phyloP scores from a whole-genome alignment of 2,329 filamentous ascomycete genomes.

The Colletotrichum musicola region DNA sequence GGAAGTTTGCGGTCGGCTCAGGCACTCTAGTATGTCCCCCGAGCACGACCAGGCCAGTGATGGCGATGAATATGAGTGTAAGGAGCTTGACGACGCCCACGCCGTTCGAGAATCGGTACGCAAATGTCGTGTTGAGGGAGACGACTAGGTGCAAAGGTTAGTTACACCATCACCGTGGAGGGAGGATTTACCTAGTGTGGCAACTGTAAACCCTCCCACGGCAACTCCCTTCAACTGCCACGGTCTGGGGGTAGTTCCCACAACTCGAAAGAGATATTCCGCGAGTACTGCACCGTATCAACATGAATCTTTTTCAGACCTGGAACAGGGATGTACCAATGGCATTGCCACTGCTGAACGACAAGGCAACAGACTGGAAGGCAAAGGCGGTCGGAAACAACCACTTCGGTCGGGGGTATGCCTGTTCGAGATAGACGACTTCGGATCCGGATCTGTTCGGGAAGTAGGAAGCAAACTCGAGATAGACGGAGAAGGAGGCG shows the following conservation, averaged over 20 bases:
- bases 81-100: slow-evolving; percentile 70
- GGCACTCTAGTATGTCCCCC: slow-evolving; percentile 47
- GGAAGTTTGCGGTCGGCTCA: slow-evolving; percentile 50
- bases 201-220: slow-evolving; percentile 71
- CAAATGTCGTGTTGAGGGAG: slow-evolving; percentile 67
- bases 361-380: slow-evolving; percentile 71
- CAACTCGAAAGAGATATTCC: slow-evolving; percentile 71
- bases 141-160: slow-evolving; percentile 50
- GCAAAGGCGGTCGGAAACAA: slow-evolving; percentile 75
- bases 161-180: neutral
- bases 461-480: slow-evolving; percentile 74
- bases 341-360: slow-evolving; percentile 74
- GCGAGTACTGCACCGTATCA: slow-evolving; percentile 60
- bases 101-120: slow-evolving; percentile 65
- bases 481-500: slow-evolving; percentile 68
- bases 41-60: slow-evolving; percentile 72
- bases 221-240: slow-evolving; percentile 78
- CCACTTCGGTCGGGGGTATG: slow-evolving; percentile 72
- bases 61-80: slow-evolving; percentile 70
- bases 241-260: slow-evolving; percentile 59
- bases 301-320: too few relatives aligned
- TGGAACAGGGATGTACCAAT: too few relatives aligned
- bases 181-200: slow-evolving; percentile 44
- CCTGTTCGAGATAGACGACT: slow-evolving; percentile 77
- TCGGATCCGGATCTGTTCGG: slow-evolving; percentile 75